These are phyloP conservation scores for Gonapodya sp. DNA, from an alignment of 192 early-diverging fungal species.

Conservation along the genomic window DNA sequence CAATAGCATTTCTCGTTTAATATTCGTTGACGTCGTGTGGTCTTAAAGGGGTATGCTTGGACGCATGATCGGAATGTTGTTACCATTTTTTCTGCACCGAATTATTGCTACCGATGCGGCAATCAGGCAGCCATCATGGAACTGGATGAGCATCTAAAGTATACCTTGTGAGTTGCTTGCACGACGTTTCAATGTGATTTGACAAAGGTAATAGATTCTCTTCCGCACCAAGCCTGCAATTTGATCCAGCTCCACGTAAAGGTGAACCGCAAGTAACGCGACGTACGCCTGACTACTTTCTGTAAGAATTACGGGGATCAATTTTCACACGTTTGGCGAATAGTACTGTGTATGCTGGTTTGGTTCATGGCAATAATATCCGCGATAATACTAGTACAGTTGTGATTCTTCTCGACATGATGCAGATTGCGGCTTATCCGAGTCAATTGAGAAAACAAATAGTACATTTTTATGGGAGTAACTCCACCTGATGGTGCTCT, in stretches of 20 bases:
- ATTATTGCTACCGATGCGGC: slow-evolving; percentile 99
- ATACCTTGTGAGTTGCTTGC: slow-evolving; percentile 73
- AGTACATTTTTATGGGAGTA: too few relatives aligned
- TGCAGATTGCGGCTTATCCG: too few relatives aligned
- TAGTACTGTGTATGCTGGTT: too few relatives aligned
- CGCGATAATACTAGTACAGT: too few relatives aligned
- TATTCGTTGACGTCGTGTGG: not conserved
- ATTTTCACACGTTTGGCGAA: too few relatives aligned
- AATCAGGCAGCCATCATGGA: slow-evolving; percentile 99
- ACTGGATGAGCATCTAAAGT: slow-evolving; percentile 98
- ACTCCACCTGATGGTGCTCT: too few relatives aligned
- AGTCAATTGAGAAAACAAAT: too few relatives aligned
- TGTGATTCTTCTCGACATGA: too few relatives aligned
- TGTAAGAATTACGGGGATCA: slow-evolving; percentile 45
- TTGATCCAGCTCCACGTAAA: slow-evolving; percentile 93
- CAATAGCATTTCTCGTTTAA: slow-evolving; percentile 9
- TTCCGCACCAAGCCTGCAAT: slow-evolving; percentile 57
- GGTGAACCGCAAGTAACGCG: slow-evolving; percentile 98
- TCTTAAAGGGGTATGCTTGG: slow-evolving; percentile 98
- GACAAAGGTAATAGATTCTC: not conserved
- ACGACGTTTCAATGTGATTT: not conserved
- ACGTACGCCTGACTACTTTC: slow-evolving; percentile 96
- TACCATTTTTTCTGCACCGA: slow-evolving; percentile 97
- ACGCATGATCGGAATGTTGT: slow-evolving; percentile 96
- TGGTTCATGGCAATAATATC: too few relatives aligned